Percentiles rank a stretch among this genome's conserved stretches.
Evolutionary conservation across 768 basidiomycete species (phyloP).

Genomic region (Hygrophorus russula): DNA sequence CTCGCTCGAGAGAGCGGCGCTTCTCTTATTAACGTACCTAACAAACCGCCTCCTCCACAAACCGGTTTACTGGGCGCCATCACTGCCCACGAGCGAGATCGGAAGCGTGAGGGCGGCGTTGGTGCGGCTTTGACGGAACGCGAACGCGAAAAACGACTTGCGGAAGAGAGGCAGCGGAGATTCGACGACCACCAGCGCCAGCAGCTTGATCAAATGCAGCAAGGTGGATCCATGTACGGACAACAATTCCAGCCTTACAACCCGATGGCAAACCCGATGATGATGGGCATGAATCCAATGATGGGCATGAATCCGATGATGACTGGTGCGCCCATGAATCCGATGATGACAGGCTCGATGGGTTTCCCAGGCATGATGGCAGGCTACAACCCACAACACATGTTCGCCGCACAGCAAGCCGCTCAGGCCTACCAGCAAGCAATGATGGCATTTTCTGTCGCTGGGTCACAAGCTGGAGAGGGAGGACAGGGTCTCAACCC

Average conservation of each 20-base stretch:
- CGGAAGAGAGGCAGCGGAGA: conserved; percentile 87
- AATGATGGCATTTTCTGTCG: conserved; percentile 70
- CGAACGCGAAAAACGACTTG: conserved; percentile 84
- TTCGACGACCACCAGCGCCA: conserved; percentile 84
- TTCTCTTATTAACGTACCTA: conserved; percentile 90
- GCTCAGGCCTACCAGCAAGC: conserved; percentile 85
- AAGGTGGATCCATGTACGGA: conserved; percentile 64
- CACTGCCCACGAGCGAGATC: conserved; percentile 87
- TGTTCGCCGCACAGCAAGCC: conserved; percentile 80
- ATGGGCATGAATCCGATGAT: conserved; percentile 32
- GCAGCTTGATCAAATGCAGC: conserved; percentile 85
- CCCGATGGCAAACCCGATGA: conserved; percentile 63
- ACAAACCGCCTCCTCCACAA: conserved; percentile 90
- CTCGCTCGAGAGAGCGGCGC: conserved; percentile 84
- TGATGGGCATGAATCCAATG: conserved; percentile 43
- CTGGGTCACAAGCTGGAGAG: conserved; percentile 60
- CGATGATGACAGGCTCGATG: conserved; percentile 27
- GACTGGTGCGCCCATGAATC: conserved; percentile 18
- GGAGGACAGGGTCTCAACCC: conserved; percentile 33
- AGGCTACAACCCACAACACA: conserved; percentile 59
- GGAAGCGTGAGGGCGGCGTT: conserved; percentile 90
- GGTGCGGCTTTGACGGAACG: conserved; percentile 92
- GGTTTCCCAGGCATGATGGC: conserved; percentile 52
- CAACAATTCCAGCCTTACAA: conserved; percentile 37
- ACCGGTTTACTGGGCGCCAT: conserved; percentile 94